Conservation (phyloP, 2,329 filamentous ascomycete genomes). For the Aspergillus novoparasiticus region DNA sequence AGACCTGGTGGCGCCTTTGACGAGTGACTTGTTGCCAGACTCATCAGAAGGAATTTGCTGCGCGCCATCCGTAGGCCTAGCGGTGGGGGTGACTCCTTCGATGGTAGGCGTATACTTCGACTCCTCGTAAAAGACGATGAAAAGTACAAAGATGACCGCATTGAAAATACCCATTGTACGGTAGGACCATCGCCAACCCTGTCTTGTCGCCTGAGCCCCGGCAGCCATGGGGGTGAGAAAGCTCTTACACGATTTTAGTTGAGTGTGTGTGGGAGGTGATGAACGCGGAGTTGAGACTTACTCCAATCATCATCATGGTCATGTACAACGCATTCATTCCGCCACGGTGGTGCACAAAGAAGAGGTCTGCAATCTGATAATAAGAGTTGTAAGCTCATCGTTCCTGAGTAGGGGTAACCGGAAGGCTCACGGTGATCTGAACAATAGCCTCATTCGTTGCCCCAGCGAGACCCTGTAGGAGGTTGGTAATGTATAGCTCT, state of each 20-base stretch:
- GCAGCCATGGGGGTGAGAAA: conserved; percentile 40
- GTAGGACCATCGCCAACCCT: conserved; percentile 41
- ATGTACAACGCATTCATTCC: conserved; percentile 56
- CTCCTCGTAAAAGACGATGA: conserved; percentile 42
- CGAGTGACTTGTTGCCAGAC: conserved; percentile 9
- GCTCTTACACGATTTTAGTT: conserved; percentile 14
- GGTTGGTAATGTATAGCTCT: conserved; percentile 50
- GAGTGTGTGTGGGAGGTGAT: background rate
- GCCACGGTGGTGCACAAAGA: conserved; percentile 55
- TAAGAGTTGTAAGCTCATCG: background rate
- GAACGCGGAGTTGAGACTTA: conserved; percentile 26
- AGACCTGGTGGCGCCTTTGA: background rate
- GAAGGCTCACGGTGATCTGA: conserved; percentile 43
- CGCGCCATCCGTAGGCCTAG: background rate
- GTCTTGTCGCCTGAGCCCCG: conserved; percentile 34
- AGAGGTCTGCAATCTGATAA: conserved; percentile 48
- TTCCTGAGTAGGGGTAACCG: background rate
- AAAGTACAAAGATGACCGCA: conserved; percentile 29
- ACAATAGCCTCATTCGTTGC: conserved; percentile 45
- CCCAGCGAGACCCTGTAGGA: conserved; percentile 43
- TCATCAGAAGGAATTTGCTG: background rate
- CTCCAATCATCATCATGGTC: conserved; percentile 41
- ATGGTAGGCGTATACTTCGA: conserved; percentile 34
- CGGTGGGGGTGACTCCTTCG: conserved; percentile 6
- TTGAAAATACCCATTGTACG: conserved; percentile 39